Conservation (phyloP, 371 early-diverging fungal genomes). For the Blastocladiella emersonii region DNA sequence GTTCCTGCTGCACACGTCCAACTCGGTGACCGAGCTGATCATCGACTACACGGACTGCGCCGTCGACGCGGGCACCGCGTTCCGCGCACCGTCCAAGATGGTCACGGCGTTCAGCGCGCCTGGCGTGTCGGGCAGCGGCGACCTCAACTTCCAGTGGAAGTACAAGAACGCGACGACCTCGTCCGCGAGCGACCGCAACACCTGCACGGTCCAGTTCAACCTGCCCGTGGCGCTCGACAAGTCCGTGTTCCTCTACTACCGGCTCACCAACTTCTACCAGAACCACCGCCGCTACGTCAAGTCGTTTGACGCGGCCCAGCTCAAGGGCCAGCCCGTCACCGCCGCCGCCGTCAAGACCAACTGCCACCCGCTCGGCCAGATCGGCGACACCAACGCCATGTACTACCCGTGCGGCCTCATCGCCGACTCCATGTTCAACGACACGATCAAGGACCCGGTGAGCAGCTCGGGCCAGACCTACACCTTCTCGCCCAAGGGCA, state of each 20-base stretch:
- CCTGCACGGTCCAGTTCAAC: conserved; percentile 62
- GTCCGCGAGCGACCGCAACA: too few species aligned
- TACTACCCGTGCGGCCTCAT: conserved; percentile 98
- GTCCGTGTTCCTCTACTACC: conserved; percentile 85
- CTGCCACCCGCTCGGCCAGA: conserved; percentile 28
- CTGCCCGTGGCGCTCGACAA: conserved; percentile 48
- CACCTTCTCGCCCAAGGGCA: conserved; percentile 40
- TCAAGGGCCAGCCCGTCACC: conserved; percentile 49
- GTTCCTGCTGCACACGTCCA: conserved; percentile 47
- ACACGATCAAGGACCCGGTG: conserved; percentile 15
- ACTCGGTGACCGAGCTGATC: conserved; percentile 47
- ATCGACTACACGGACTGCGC: conserved; percentile 84
- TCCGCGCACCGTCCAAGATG: neutral
- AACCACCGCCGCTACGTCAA: conserved; percentile 78
- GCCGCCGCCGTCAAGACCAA: conserved; percentile 19
- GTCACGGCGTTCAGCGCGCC: neutral
- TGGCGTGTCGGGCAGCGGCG: conserved; percentile 11
- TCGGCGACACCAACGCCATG: conserved; percentile 17
- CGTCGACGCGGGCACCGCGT: conserved; percentile 10
- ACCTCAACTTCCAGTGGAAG: conserved; percentile 22
- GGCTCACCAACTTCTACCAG: conserved; percentile 94
- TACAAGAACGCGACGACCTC: conserved; percentile 18
- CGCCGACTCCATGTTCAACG: conserved; percentile 93
- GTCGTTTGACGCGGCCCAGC: conserved; percentile 68
- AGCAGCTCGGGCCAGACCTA: neutral